phyloP scores from a whole-genome alignment of 169 alveolate species.

The Amoebophrya sp. region DNA sequence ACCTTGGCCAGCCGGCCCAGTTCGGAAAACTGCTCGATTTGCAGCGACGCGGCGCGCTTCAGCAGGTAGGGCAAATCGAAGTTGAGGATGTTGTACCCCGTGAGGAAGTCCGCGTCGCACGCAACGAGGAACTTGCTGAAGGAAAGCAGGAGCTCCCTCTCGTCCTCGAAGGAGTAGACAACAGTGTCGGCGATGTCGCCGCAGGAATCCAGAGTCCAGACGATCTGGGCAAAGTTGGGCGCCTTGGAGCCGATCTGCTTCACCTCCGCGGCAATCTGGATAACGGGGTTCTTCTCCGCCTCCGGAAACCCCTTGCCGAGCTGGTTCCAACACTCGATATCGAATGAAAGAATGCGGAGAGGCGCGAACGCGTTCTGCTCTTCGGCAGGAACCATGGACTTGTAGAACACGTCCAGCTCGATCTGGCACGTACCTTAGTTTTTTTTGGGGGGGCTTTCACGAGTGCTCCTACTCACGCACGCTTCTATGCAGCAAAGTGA shows the following conservation, averaged over 20 bases:
- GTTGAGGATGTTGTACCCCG: conserved; percentile 95
- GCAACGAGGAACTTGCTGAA: conserved; percentile 34
- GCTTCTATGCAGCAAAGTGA: background rate
- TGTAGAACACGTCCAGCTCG: conserved; percentile 65
- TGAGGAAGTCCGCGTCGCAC: conserved; percentile 80
- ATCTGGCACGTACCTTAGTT: conserved; percentile 57
- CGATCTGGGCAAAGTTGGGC: conserved; percentile 55
- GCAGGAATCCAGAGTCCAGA: conserved; percentile 26
- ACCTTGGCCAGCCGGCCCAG: conserved; percentile 21
- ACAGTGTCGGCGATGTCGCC: conserved; percentile 23
- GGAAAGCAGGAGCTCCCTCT: conserved; percentile 40
- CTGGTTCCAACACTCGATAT: conserved; percentile 38
- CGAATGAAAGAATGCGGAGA: conserved; percentile 85
- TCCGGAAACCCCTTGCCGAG: conserved; percentile 73
- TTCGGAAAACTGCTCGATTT: conserved; percentile 52
- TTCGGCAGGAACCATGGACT: conserved; percentile 63
- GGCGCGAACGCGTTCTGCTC: conserved; percentile 87
- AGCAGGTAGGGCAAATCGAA: conserved; percentile 92
- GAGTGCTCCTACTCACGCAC: background rate
- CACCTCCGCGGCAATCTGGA: conserved; percentile 83
- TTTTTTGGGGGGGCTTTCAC: background rate
- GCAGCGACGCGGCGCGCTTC: conserved; percentile 76
- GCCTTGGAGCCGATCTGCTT: conserved; percentile 48
- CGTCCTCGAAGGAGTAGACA: conserved; percentile 64
- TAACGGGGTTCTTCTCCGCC: conserved; percentile 86